phyloP scores from a whole-genome alignment of 257 asterid species.

The Solanum pinnatisectum region DNA sequence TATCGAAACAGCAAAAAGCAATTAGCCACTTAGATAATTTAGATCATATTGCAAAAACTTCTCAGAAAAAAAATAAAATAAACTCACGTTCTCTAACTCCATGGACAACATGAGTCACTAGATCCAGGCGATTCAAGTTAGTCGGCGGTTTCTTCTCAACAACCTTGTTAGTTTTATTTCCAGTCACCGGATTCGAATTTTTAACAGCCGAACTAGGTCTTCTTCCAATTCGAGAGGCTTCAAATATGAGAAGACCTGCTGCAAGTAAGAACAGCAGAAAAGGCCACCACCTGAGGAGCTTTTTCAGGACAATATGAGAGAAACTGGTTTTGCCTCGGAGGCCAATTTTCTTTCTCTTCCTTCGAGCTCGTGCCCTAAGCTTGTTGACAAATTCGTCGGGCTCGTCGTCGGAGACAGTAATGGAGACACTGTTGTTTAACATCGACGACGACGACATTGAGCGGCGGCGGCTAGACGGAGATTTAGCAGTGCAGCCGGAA shows the following conservation, averaged over 20 bases:
- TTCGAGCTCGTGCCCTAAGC: constrained; percentile 35
- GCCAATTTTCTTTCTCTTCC: constrained; percentile 62
- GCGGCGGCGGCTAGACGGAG: background rate
- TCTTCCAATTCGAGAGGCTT: constrained; percentile 45
- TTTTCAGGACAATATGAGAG: constrained; percentile 25
- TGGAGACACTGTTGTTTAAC: constrained; percentile 39
- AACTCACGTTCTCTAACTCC: constrained; percentile 79
- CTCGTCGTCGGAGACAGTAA: constrained; percentile 63
- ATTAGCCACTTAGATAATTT: background rate
- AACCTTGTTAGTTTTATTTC: constrained; percentile 6
- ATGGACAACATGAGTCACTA: constrained; percentile 41
- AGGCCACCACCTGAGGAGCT: constrained; percentile 70
- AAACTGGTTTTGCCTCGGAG: constrained; percentile 34
- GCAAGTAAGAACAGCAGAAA: constrained; percentile 45
- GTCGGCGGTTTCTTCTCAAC: constrained; percentile 21
- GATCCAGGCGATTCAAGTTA: constrained; percentile 70
- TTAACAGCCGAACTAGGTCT: constrained; percentile 13
- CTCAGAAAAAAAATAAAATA: background rate
- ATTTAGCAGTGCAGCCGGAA: background rate
- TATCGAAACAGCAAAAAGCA: background rate
- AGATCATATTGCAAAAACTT: background rate
- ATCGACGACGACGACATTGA: constrained; percentile 20
- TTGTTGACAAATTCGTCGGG: constrained; percentile 46
- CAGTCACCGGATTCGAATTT: constrained; percentile 8
- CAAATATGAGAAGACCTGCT: constrained; percentile 45